A percentile compares a stretch with the other conserved stretches of the same genome.
These are phyloP conservation scores for Kurtzmaniella natalensis DNA, from an alignment of 1,139 yeast genomes.

Conservation along the genomic window DNA sequence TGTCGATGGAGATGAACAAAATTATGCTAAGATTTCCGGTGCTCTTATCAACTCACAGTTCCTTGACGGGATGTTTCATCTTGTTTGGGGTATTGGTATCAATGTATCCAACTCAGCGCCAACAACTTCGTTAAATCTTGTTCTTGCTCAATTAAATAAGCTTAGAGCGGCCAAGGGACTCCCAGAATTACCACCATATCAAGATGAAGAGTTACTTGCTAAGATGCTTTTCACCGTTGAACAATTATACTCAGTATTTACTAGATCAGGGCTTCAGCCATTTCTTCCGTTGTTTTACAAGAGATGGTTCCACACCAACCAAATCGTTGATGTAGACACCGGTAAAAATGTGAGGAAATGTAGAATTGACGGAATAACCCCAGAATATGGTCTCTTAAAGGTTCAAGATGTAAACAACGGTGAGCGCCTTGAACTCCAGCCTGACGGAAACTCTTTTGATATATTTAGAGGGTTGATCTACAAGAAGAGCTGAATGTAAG, in stretches of 20 bases:
- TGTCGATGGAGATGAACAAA: constrained; percentile 40
- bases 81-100: constrained; percentile 82
- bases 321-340: constrained; percentile 48
- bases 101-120: constrained; percentile 87
- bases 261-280: constrained; percentile 59
- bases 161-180: constrained; percentile 39
- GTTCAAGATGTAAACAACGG: constrained; percentile 70
- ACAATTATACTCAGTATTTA: constrained; percentile 54
- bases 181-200: constrained; percentile 43
- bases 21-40: constrained; percentile 79
- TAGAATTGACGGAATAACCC: constrained; percentile 71
- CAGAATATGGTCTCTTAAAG: constrained; percentile 75
- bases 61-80: constrained; percentile 52
- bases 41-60: constrained; percentile 77
- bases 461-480: constrained; percentile 90
- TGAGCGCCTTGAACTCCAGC: constrained; percentile 67
- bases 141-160: constrained; percentile 57
- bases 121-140: constrained; percentile 77
- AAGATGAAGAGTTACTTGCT: constrained; percentile 67
- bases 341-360: constrained; percentile 46
- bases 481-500: constrained; percentile 33
- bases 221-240: constrained; percentile 64
- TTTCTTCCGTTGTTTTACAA: constrained; percentile 72
- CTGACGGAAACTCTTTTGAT: constrained; percentile 97
- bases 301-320: constrained; percentile 81